A percentile compares a stretch with the other conserved stretches of the same genome.
phyloP scores from a whole-genome alignment of 257 asterid genomes.

The Haberlea rhodopensis region DNA sequence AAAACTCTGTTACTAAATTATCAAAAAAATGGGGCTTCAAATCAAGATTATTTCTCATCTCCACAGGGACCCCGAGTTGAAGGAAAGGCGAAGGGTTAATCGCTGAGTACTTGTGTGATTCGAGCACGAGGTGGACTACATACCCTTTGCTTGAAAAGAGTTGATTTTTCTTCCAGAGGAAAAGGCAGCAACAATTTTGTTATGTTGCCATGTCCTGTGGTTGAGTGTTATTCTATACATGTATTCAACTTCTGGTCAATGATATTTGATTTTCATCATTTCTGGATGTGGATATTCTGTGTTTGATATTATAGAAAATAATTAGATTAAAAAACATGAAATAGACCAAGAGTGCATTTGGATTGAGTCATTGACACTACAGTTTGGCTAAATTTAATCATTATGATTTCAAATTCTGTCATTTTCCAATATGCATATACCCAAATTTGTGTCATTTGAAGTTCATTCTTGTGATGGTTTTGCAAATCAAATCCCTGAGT shows the following conservation, averaged over 20 bases:
- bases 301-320: slow-evolving; percentile 3
- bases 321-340: no score
- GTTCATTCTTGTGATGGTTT: no score
- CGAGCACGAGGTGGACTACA: slow-evolving; percentile 1
- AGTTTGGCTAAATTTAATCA: no score
- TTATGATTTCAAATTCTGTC: no score
- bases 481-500: no score
- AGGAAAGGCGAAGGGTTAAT: slow-evolving; percentile 35
- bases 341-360: no score
- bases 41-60: slow-evolving; percentile 5
- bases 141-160: slow-evolving; percentile 11
- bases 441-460: no score
- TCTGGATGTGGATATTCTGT: no score
- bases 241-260: no score
- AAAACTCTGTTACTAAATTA: neutral
- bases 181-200: slow-evolving; percentile 25
- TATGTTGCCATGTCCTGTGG: slow-evolving; percentile 20
- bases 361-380: no score
- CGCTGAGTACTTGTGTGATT: slow-evolving; percentile 27
- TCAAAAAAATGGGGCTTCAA: neutral
- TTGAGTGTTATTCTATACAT: slow-evolving; percentile 17
- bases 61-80: slow-evolving; percentile 67
- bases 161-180: neutral
- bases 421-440: no score
- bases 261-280: no score